Base-by-base conservation (phyloP, 2,329 filamentous ascomycete species). In the Pseudopyrenochaeta lycopersici region DNA sequence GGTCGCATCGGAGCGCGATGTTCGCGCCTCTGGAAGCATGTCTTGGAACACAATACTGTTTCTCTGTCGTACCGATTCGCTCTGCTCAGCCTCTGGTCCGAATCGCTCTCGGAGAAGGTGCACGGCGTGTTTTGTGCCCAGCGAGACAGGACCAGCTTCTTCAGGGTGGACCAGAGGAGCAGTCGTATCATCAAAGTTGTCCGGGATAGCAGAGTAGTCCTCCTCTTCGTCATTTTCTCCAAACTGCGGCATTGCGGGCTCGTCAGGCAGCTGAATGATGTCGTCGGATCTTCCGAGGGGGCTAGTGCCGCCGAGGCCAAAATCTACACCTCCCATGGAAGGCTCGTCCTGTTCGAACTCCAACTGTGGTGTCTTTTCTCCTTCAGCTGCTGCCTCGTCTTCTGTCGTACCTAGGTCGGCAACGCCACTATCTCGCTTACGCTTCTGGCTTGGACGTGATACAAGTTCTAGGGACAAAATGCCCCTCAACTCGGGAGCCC, bases 121-220 rank as follows among this genome's bases (percentile, higher is more conserved):
- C 17, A 99, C 96, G 30, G 95, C 95, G 70, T 97, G 93, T 77
- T 96, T 95, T 10, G 95, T 99, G 55, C 92, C 93, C 15, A 96
- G 78, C 0, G 93, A 97, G 7, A 98, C 89, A 0, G 92, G 90
- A 0, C 92, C 92, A 59, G 87, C 91, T 60, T 97, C 92, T 27
- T 88, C 87, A 10, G 92, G 91, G 69, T 95, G 90, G 3, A 93
- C 85, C 3, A 91, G 77, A 10, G 91, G 89, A 20, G 85, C 85
- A 32, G 87, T 88, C 0, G 91, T 94, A 38, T 92, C 90, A 65
- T 97, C 91, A 66, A 95, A 91, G 29, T 85, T 85, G 12, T 90
- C 75, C 4, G 73, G 67, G 14, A 69, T 62, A 20, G 70, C 73
- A 11, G 70, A 75, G 46, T 71, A 69, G n/a, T 58, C 65, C 33